Evolutionary conservation across 2,329 filamentous ascomycete genomes (phyloP).

Genomic region (Claviceps digitariae): DNA sequence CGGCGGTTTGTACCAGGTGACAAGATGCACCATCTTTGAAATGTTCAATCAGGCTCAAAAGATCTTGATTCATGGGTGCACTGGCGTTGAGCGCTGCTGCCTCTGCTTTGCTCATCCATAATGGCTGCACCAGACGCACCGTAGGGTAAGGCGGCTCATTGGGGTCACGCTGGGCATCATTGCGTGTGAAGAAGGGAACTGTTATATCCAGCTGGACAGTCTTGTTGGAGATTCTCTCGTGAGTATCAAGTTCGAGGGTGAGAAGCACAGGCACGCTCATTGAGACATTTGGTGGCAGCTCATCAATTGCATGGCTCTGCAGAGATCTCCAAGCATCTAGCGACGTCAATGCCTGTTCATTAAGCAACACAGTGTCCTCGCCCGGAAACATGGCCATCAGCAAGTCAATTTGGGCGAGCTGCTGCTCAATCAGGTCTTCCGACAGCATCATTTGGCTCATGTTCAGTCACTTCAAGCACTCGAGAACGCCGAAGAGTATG

Average conservation of each 20-base stretch:
- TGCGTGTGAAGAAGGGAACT: slow-evolving; percentile 19
- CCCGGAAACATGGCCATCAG: slow-evolving; percentile 36
- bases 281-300: slow-evolving; percentile 7
- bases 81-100: slow-evolving; percentile 22
- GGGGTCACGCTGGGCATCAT: not conserved
- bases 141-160: slow-evolving; percentile 20
- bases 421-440: slow-evolving; percentile 30
- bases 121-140: slow-evolving; percentile 28
- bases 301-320: slow-evolving; percentile 12
- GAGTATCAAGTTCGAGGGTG: slow-evolving; percentile 9
- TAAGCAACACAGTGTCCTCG: slow-evolving; percentile 20
- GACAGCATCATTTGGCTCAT: slow-evolving; percentile 16
- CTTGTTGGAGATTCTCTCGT: slow-evolving; percentile 1
- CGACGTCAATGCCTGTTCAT: slow-evolving; percentile 7
- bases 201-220: slow-evolving; percentile 21
- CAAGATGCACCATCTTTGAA: slow-evolving; percentile 22
- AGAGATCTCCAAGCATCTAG: slow-evolving; percentile 4
- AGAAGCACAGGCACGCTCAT: slow-evolving; percentile 14
- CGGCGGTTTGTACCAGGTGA: not conserved
- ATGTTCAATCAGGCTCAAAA: slow-evolving; percentile 31
- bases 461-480: too few species aligned
- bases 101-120: slow-evolving; percentile 38
- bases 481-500: too few species aligned
- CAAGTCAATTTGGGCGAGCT: slow-evolving; percentile 37
- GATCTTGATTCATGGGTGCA: slow-evolving; percentile 28